Conservation (phyloP, 2,329 filamentous ascomycete genomes). For the Westerdykella aurantiaca region DNA sequence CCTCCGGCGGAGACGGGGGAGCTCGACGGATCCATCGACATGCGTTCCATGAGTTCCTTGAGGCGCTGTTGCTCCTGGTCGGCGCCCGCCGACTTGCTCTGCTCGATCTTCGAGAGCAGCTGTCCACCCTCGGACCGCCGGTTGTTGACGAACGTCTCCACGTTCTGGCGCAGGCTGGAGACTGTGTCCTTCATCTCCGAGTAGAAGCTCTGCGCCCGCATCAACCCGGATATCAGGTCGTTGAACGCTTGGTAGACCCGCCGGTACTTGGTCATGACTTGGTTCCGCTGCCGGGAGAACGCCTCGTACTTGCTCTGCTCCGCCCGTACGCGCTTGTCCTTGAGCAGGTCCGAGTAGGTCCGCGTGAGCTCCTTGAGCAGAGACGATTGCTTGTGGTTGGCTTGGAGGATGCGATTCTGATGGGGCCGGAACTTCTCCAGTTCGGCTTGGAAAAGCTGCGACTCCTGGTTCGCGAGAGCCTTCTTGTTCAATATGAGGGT, state of each 20-base stretch:
- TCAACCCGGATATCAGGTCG: slow-evolving; percentile 77
- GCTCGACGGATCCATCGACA: slow-evolving; percentile 65
- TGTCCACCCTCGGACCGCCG: slow-evolving; percentile 85
- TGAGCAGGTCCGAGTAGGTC: slow-evolving; percentile 78
- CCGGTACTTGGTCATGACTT: slow-evolving; percentile 81
- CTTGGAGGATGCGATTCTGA: slow-evolving; percentile 84
- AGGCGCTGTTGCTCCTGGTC: slow-evolving; percentile 83
- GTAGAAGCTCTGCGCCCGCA: slow-evolving; percentile 89
- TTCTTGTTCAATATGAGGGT: slow-evolving; percentile 98
- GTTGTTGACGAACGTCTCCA: slow-evolving; percentile 95
- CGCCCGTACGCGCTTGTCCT: slow-evolving; percentile 87
- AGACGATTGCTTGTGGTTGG: slow-evolving; percentile 89
- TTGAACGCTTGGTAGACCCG: slow-evolving; percentile 89
- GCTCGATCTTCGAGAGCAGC: slow-evolving; percentile 81
- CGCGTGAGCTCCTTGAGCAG: slow-evolving; percentile 91
- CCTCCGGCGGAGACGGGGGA: slow-evolving; percentile 28
- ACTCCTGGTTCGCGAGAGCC: slow-evolving; percentile 85
- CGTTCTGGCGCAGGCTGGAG: slow-evolving; percentile 87
- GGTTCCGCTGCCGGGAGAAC: slow-evolving; percentile 74
- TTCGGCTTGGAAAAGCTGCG: slow-evolving; percentile 87
- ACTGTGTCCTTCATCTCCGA: slow-evolving; percentile 93
- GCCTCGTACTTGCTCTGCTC: slow-evolving; percentile 94
- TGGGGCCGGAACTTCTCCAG: slow-evolving; percentile 96
- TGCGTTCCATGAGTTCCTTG: slow-evolving; percentile 86
- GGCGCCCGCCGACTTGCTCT: slow-evolving; percentile 64